A percentile compares a stretch with the other conserved stretches of the same genome.
phyloP scores from a whole-genome alignment of 768 basidiomycete genomes.

The Trametes coccinea region DNA sequence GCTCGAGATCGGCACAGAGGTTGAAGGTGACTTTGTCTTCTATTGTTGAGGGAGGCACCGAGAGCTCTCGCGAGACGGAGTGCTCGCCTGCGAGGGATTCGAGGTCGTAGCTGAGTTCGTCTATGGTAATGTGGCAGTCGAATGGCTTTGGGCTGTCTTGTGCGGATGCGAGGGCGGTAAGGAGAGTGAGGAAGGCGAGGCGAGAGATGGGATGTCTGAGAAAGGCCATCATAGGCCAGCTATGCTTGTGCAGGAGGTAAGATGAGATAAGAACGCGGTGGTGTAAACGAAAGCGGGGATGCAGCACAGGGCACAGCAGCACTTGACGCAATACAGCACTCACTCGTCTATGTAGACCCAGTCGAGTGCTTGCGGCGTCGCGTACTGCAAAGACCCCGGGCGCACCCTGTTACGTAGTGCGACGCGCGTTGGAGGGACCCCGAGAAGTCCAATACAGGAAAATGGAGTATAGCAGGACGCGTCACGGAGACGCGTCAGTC shows the following conservation, averaged over 20 bases:
- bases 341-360: too few species aligned
- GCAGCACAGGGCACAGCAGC: too few species aligned
- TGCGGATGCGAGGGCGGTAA: conserved; percentile 24
- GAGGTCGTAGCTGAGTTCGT: conserved; percentile 59
- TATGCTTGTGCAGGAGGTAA: background rate
- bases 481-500: conserved; percentile 31
- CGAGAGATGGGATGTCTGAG: conserved; percentile 14
- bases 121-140: conserved; percentile 51
- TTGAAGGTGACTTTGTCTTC: conserved; percentile 64
- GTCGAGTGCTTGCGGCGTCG: background rate
- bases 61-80: conserved; percentile 48
- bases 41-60: conserved; percentile 64
- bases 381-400: conserved; percentile 15
- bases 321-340: too few species aligned
- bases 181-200: conserved; percentile 22
- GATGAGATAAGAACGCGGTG: too few species aligned
- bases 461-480: conserved; percentile 8
- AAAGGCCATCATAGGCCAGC: conserved; percentile 13
- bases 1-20: conserved; percentile 61
- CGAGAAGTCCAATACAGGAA: conserved; percentile 14
- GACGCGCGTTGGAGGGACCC: conserved; percentile 29
- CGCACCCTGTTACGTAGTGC: conserved; percentile 21
- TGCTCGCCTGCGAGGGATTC: conserved; percentile 54
- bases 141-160: conserved; percentile 45
- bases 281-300: too few species aligned